Percentiles rank a stretch among this genome's conserved stretches.
These are phyloP conservation scores for Globisporangium perplexum DNA, from an alignment of 352 stramenopile genomes.

Conservation along the genomic window DNA sequence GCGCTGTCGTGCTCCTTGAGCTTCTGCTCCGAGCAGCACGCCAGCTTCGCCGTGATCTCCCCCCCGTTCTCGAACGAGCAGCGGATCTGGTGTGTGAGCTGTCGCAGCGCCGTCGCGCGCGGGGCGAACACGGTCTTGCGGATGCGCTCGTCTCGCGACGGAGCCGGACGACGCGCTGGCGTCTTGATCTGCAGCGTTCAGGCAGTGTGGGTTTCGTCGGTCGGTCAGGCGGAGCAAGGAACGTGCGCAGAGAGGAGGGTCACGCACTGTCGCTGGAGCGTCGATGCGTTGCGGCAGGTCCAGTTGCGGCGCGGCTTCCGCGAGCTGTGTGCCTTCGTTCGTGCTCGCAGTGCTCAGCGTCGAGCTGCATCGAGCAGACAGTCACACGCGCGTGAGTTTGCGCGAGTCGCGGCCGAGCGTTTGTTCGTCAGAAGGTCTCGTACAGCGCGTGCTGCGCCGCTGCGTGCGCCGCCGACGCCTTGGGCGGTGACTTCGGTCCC, in stretches of 20 bases:
- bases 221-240: background rate
- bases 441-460: conserved; percentile 21
- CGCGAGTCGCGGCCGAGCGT: too few species aligned
- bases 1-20: conserved; percentile 54
- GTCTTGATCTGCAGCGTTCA: conserved; percentile 60
- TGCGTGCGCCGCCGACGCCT: conserved; percentile 27
- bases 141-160: conserved; percentile 60
- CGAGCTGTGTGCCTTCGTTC: conserved; percentile 68
- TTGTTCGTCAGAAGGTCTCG: background rate
- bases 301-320: conserved; percentile 65
- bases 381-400: background rate
- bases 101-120: conserved; percentile 47
- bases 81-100: conserved; percentile 37
- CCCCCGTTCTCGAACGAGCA: conserved; percentile 42
- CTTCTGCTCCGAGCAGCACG: conserved; percentile 56
- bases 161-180: conserved; percentile 34
- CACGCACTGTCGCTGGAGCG: conserved; percentile 47
- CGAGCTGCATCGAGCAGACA: conserved; percentile 17
- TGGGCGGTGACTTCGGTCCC: conserved; percentile 26
- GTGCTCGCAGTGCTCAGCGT: conserved; percentile 53
- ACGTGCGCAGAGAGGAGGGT: background rate
- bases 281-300: conserved; percentile 78
- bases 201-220: background rate
- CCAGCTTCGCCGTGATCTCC: conserved; percentile 38
- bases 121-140: conserved; percentile 69